Base-by-base conservation (phyloP, 345 rosid species). In the Aurinia saxatilis region DNA sequence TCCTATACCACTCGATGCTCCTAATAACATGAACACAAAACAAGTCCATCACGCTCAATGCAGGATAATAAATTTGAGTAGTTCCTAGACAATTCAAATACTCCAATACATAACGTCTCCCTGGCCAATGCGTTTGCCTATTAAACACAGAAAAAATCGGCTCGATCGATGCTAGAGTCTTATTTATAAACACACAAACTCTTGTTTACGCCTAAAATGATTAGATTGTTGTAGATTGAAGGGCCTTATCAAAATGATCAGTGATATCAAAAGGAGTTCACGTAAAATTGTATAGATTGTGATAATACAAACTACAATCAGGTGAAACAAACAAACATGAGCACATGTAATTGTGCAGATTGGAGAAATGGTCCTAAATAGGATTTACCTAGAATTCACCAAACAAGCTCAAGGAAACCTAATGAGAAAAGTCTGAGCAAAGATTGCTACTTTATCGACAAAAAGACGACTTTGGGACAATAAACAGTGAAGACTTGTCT, bases 1-100 rank as follows among this genome's bases (percentile, higher is more conserved):
- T 17, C 86, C 87, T 14, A 86, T 77, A 53, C 88, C 90, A 71
- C 86, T 84, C 0, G 95, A 83, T 50, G 86, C 87, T 65, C 88
- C 88, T 86, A 29, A 11, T 51, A 61, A 10, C 8, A 52, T 66
- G 12, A 12, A 30, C 10, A 55, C 14, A 3, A 50, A 17, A 50
- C 8, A 41, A 11, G n/a, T 50, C 40, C 29, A 10, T 8, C 9
- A 39, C 54, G 10, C 13, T 52, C 7, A 31, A 23, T 14, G 58
- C 30, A 45, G 16, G 30, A 58, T 27, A 19, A 17, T 21, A 12
- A 3, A n/a, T 13, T 33, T 34, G 36, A 21, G 35, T 45, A 10
- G 8, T 45, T 44, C 29, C 27, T 23, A 23, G 35, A 21, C 39
- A 5, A 10, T 37, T 50, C 68, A n/a, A 40, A 10, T 19, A 17